Base-by-base conservation (phyloP, 148 eudicot species). In the Silene uniflora region DNA sequence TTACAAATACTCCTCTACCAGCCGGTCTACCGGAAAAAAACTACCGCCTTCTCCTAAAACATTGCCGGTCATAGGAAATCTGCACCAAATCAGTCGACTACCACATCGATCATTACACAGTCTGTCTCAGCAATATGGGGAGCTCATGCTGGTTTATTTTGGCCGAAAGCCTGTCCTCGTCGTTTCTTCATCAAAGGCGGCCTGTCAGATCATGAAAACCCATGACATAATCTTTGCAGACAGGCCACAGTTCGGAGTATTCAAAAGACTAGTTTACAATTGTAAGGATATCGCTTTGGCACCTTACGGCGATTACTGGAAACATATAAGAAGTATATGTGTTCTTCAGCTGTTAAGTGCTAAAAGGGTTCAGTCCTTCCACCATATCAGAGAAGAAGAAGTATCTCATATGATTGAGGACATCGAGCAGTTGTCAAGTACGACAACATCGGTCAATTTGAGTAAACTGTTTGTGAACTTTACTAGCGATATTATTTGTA, bases 221-320 rank as follows among this genome's bases (percentile, higher is more conserved):
- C 74, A 80, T 10, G 82, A 80, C 47, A 18, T 29, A 6, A 75
- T 75, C 10, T 80, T 80, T 44, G 62, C 74, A 7, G 75, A 80
- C 23, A 70, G 82, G 59, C 82, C 82, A 16, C 19, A 59, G 19
- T 32, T 62, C 39, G 52, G 14, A 21, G 68, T 75, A 64, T 74
- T 80, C 71, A 74, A 69, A 49, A 62, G 62, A 24, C 74, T 80
- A 10, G 0, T 62, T 1, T 75, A 21, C 52, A 29, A 75, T 56
- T 80, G 78, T 56, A 75, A 69, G 21, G 75, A 80, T 23, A 61
- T 80, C 12, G 82, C 78, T 1, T 2, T 32, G 13, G 75, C 78
- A 46, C 78, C 82, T 47, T 80, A 77, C 10, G 78, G 78, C 9
- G 74, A 80, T 18, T 75, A 78, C 42, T 82, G 85, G 85, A 82